Evolutionary conservation across 1,139 yeast species (phyloP).

Genomic region (Yamadazyma pseudoaaseri): DNA sequence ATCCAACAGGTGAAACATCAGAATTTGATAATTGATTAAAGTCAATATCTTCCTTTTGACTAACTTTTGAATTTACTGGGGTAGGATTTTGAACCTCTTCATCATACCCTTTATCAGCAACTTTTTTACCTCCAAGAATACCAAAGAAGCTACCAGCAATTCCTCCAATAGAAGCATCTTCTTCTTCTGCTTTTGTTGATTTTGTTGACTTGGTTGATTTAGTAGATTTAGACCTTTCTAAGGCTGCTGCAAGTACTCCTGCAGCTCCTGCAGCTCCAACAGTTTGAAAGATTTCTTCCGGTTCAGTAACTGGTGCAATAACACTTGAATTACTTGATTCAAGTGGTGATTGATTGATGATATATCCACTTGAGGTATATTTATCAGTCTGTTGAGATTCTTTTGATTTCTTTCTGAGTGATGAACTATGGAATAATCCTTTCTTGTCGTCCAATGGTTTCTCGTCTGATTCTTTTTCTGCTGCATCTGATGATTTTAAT

Average conservation of each 20-base stretch:
- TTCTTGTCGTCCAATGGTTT: too few species aligned
- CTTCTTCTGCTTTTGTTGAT: neutral
- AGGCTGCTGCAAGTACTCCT: neutral
- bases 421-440: neutral
- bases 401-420: neutral
- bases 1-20: neutral
- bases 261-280: constrained; percentile 2
- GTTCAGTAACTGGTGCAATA: constrained; percentile 1
- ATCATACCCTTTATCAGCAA: too few species aligned
- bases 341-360: neutral
- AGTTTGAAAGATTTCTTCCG: neutral
- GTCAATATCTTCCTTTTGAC: neutral
- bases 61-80: neutral
- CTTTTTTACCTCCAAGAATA: neutral
- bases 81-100: neutral
- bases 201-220: neutral
- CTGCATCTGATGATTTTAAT: too few species aligned
- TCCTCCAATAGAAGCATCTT: neutral
- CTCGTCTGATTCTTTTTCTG: too few species aligned
- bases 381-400: neutral
- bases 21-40: too few species aligned
- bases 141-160: neutral
- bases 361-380: neutral
- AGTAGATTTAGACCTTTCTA: neutral
- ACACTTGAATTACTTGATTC: constrained; percentile 4